Base-by-base conservation (phyloP, 768 basidiomycete species). In the Mycena galopus region DNA sequence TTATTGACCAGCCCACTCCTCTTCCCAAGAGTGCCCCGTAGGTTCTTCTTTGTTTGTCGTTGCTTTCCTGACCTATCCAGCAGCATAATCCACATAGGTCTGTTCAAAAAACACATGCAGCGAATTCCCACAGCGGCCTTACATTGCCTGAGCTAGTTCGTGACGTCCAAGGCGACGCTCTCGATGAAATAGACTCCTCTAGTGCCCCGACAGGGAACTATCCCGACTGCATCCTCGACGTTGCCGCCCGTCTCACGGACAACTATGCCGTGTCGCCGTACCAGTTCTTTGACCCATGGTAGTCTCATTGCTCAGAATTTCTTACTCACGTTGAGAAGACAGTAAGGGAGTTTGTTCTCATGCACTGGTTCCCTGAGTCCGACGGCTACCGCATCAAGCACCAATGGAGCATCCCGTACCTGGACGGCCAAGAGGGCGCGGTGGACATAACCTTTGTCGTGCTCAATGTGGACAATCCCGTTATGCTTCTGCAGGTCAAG, bases 401-500 rank as follows among this genome's bases (percentile, higher is more conserved):
- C 19, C 67, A 62, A 44, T 75, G 74, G 74, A 12, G 53, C 44
- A 67, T 75, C 29, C 74, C 74, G 5, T 69, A 75, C 64, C 74
- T 75, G 58, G 57, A 58, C 17, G 66, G 61, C 65, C 60, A 23
- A 6, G 67, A 74, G 25, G 70, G 65, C 35, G 56, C 62, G 3
- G 74, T 39, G 21, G 35, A 66, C 39, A 53, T 75, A 35, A 69
- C 74, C 14, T 72, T 69, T 33, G 71, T 59, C 35, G 74, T 75
- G 51, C 62, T 72, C 23, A 42, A 66, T 27, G 30, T 12, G 32
- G 37, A 62, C 17, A 47, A 17, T 39, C 71, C 74, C 33, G 50
- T 75, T 27, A 67, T 72, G 53, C 74, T 75, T 37, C 66, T 75
- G 7, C 71, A 75, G n/a, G n/a, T n/a, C n/a, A n/a, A n/a, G n/a